Base-by-base conservation (phyloP, 2,329 filamentous ascomycete species). In the Talaromyces sp. region DNA sequence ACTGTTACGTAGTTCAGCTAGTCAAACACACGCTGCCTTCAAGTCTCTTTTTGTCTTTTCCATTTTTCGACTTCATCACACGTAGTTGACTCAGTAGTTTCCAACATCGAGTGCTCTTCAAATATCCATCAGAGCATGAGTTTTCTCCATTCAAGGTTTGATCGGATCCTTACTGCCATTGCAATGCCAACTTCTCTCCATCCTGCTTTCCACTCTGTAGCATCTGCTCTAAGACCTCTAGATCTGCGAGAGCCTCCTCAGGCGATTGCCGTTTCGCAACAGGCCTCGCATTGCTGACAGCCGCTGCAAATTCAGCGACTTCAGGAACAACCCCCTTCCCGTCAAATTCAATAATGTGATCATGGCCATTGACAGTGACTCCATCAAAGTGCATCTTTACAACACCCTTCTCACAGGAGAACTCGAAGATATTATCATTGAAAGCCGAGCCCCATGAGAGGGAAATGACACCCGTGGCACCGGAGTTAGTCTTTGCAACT, bases 381-480 rank as follows among this genome's bases (percentile, higher is more conserved):
- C 54, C 58, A 4, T 76, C 74, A 27, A 67, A 65, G 8, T 69
- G 59, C 20, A 82, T 69, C 19, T 65, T 74, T 24, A 85, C 79
- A 1, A 72, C 72, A 0, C 82, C 82, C 30, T 77, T 73, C 59
- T 82, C 80, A 36, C 77, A 79, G 3, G 76, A 77, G 55, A 85
- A 72, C 4, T 77, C 71, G 55, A 80, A 82, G 51, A 80, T 72
- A 1, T 66, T 73, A 6, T 78, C 77, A 2, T 67, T 73, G 47
- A 80, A 79, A 2, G 75, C 78, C 1, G 80, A 82, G 0, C 82
- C 82, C 60, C 80, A 83, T 0, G 76, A 80, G 1, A 82, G 65
- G 2, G 70, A 74, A 9, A 85, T 70, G 0, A 77, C 77, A 0
- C 82, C 83, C 1, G 76, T 75, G 2, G 75, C 70, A 2, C 81